Evolutionary conservation across 306 rosid species (phyloP).

Genomic region (Fagus crenata): DNA sequence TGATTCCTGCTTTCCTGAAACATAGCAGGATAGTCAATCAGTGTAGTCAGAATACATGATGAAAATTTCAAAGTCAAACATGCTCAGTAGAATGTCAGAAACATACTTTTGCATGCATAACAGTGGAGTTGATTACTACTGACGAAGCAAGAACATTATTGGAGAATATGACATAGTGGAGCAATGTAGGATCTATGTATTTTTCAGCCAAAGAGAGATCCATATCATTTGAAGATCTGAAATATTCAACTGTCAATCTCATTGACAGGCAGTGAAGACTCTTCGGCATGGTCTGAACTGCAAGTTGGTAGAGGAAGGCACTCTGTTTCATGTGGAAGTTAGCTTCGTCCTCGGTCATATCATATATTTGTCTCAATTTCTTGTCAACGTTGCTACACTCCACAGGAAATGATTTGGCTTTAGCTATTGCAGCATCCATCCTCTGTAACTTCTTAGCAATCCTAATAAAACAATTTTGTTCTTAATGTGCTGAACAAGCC

Average conservation of each 20-base stretch:
- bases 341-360: constrained; percentile 96
- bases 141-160: constrained; percentile 85
- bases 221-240: constrained; percentile 50
- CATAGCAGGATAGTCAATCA: constrained; percentile 33
- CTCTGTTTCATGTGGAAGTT: constrained; percentile 94
- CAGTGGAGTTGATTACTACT: constrained; percentile 87
- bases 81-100: constrained; percentile 14
- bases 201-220: constrained; percentile 55
- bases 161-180: constrained; percentile 81
- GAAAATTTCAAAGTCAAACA: constrained; percentile 24
- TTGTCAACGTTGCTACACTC: constrained; percentile 93
- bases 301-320: constrained; percentile 91
- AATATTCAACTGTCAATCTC: constrained; percentile 90
- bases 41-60: constrained; percentile 23
- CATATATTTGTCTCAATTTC: constrained; percentile 89
- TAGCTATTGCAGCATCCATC: constrained; percentile 59
- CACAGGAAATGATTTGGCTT: constrained; percentile 68
- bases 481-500: constrained; percentile 17
- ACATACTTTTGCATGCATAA: constrained; percentile 72
- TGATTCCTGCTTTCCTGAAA: constrained; percentile 73
- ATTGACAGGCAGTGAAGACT: constrained; percentile 88
- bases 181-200: constrained; percentile 62
- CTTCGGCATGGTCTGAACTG: constrained; percentile 96
- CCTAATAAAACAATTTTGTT: constrained; percentile 51
- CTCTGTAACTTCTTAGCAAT: constrained; percentile 59